Evolutionary conservation across 768 basidiomycete species (phyloP), one percentile per base, ranked within the genome.

Genomic region (Inosperma sp.): DNA sequence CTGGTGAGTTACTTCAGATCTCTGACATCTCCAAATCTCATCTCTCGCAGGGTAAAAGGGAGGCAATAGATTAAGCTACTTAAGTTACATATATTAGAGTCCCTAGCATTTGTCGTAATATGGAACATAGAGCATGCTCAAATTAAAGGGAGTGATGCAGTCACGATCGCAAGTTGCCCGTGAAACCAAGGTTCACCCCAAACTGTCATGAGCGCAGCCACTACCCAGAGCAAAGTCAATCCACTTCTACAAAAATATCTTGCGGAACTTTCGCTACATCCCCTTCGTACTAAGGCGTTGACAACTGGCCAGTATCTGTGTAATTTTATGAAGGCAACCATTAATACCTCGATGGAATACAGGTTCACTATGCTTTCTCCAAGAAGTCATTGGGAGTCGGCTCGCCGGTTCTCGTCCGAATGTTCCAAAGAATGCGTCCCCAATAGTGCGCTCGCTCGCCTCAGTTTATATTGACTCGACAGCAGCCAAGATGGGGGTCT

Each of bases 401-500:
- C 66, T 82, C 37, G 86, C 88, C 7, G 77, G 83, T 30, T 62
- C 82, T 39, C 83, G 85, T 6, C 69, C 75, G 7, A 73, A 65
- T 31, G 70, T 78, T 7, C 55, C 76, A 27, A 81, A 81, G 54
- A 69, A 81, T 71, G 78, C 81, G 1, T 74, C 85, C 2, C 54
- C 72, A 19, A 60, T 81, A 54, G 59, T 74, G 45, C 81, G 78
- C 56, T 62, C 71, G 14, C 76, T 86, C 41, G 81, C 79, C 4
- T 71, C 67, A 40, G 70, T 71, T 5, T 82, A 87, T 63, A 66
- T 92, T 45, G 75, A 89, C 62, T 51, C 71, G 53, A 86, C 83
- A 59, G 88, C 92, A 6, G 49, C 87, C 59, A 91, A 93, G 67
- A 90, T 93, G 84, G 86, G 81, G 1, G 43, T 85, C 17, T 93